Base-by-base conservation (phyloP, 148 eudicot species). In the Persicaria tinctoria region DNA sequence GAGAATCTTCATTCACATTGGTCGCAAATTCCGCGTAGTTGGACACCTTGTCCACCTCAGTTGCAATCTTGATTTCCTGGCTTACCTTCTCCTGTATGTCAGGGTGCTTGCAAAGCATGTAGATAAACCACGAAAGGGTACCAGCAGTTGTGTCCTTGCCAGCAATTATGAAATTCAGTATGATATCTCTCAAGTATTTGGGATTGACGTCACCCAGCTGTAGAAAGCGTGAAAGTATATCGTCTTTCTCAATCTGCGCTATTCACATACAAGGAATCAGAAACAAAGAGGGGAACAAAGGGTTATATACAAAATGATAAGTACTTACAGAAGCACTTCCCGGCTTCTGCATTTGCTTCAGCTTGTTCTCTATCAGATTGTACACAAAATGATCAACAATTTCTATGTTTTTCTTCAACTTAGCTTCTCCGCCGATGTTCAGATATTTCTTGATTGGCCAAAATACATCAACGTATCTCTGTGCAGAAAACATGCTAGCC, bases 131-230 rank as follows among this genome's bases (percentile, higher is more conserved):
- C 1, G 97, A 82, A 41, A 94, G 86, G 14, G 98, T 84, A 16
- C 76, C 78, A 0, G 93, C 98, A 5, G 97, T 86, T 0, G 95
- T 89, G 81, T 93, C 98, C 77, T 93, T 91, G 0, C 97, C 98
- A 32, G 97, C 98, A 49, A 90, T 87, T 69, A 91, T 80, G 78
- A 93, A 91, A 79, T 81, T 93, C 71, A 93, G 76, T 41, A 89
- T 84, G 75, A 93, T 87, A 74, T 93, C 98, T 50, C 89, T 75
- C 78, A 93, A 83, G 73, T 86, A 93, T 78, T 86, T 89, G 0
- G 84, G 84, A 82, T 89, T 84, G 5, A 77, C 80, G 77, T 83
- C 79, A 47, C 32, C 71, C 75, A 74, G 72, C 56, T 80, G 80
- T 77, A 92, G 70, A 75, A 92, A 88, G 72, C 97, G 85, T 6